phyloP scores from a whole-genome alignment of 140 eudicot species.

The Flaveria floridana region DNA sequence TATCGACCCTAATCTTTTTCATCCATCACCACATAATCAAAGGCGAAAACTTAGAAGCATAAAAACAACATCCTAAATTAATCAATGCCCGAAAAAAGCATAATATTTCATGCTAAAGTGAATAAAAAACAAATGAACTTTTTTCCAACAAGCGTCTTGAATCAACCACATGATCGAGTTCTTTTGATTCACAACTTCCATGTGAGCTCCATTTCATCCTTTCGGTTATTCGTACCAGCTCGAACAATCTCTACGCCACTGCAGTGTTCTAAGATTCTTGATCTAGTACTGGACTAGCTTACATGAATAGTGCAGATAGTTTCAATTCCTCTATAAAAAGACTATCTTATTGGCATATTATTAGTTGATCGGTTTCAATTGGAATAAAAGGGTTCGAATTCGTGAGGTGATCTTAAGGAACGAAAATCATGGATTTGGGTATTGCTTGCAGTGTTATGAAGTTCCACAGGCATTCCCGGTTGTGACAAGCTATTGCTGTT shows the following conservation, averaged over 20 bases:
- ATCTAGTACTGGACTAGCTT: not conserved
- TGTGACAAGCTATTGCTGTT: conserved; percentile 36
- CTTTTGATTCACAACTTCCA: not conserved
- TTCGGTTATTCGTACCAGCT: not conserved
- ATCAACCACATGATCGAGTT: not conserved
- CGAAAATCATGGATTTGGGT: conserved; percentile 37
- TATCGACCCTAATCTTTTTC: no score
- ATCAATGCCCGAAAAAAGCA: no score
- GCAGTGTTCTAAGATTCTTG: not conserved
- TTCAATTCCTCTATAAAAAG: conserved; percentile 12
- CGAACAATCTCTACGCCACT: not conserved
- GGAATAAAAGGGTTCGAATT: conserved; percentile 39
- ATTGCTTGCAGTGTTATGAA: conserved; percentile 29
- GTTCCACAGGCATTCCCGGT: conserved; percentile 32
- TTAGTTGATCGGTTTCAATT: conserved; percentile 24
- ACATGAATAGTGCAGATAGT: conserved; percentile 20
- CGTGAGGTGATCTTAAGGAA: conserved; percentile 40
- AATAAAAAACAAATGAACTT: conserved; percentile 10
- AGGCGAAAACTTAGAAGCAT: no score
- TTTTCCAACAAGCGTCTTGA: not conserved
- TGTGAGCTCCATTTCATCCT: not conserved
- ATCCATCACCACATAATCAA: no score
- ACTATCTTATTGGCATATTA: conserved; percentile 23
- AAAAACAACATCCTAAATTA: no score
- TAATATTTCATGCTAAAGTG: conserved; percentile 1